Base-by-base conservation (phyloP, 2,329 filamentous ascomycete genomes). In the Lasiodiplodia gonubiensis region DNA sequence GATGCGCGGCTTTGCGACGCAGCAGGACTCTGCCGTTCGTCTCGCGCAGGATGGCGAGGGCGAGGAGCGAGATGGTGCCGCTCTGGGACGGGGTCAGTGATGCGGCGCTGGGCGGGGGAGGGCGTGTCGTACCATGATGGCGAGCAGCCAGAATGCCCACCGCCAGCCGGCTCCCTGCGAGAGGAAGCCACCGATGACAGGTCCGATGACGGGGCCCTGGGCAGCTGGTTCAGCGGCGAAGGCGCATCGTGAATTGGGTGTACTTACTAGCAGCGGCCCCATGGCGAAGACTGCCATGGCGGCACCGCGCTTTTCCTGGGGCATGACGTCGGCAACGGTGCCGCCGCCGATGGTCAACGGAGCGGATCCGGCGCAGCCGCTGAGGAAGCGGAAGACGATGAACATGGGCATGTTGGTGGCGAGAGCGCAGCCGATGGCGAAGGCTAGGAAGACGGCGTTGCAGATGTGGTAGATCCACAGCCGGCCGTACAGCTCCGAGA, bases 361-460 rank as follows among this genome's bases (percentile, higher is more conserved):
- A 0, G 74, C 72, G 1, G 74, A 69, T 23, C 78, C 78, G 12
- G 74, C 73, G 30, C 72, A 74, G 8, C 78, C 78, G 57, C 74
- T 73, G 4, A 80, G 68, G 23, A 80, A 72, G 18, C 78, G 76
- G 60, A 79, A 79, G 1, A 70, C 77, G 25, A 79, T 71, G 1
- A 80, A 71, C 78, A 79, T 79, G 53, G 71, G 71, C 71, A 79
- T 74, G 49, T 71, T 75, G 16, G 66, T 74, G 27, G 73, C 75
- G 1, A 76, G 61, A 1, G 74, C 78, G 64, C 78, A 84, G 1
- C 77, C 75, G 7, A 85, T 68, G 69, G 84, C 84, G 80, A 84
- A 85, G 49, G 80, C 66, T 2, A 87, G 72, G 72, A 86, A 86
- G 78, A 82, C 80, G 1, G 84, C 39, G 68, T 84, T 86, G 69